Evolutionary conservation across 2,329 filamentous ascomycete species (phyloP).

Genomic region (Berkeleyomyces basicola): DNA sequence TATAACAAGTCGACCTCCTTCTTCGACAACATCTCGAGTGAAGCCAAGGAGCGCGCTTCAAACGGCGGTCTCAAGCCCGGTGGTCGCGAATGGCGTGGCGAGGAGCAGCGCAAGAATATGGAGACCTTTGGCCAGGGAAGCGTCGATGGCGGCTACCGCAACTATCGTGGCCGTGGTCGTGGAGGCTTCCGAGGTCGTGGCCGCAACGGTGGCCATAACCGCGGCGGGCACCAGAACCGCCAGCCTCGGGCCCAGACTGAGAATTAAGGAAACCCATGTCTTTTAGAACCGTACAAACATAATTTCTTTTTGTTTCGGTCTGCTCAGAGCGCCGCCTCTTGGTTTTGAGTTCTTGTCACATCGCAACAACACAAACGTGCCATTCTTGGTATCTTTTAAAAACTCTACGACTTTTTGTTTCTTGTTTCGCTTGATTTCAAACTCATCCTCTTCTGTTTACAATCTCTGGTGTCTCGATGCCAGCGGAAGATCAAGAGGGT

Average conservation of each 20-base stretch:
- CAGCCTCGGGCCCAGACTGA: conserved; percentile 3
- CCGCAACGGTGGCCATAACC: conserved; percentile 24
- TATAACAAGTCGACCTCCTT: conserved; percentile 88
- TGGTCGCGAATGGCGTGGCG: conserved; percentile 74
- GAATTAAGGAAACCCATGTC: not conserved
- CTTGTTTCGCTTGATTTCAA: not conserved
- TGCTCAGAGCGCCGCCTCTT: not conserved
- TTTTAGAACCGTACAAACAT: not conserved
- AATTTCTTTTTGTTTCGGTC: not conserved
- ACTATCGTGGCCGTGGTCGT: conserved; percentile 65
- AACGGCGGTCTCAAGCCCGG: conserved; percentile 50
- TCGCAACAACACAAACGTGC: not conserved
- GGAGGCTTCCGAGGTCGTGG: conserved; percentile 37
- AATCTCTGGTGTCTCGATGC: no score
- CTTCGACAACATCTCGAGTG: conserved; percentile 96
- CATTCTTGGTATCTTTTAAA: not conserved
- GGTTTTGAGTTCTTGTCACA: no score
- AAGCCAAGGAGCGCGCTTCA: conserved; percentile 75
- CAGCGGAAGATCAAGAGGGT: no score
- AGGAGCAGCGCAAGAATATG: conserved; percentile 90
- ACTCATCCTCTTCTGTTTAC: no score
- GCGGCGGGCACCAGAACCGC: conserved; percentile 18
- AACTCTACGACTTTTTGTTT: not conserved
- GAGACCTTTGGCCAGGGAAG: conserved; percentile 96
- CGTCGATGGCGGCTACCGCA: conserved; percentile 64